Evolutionary conservation across 148 eudicot species (phyloP).

Genomic region (Mesembryanthemum crystallinum): DNA sequence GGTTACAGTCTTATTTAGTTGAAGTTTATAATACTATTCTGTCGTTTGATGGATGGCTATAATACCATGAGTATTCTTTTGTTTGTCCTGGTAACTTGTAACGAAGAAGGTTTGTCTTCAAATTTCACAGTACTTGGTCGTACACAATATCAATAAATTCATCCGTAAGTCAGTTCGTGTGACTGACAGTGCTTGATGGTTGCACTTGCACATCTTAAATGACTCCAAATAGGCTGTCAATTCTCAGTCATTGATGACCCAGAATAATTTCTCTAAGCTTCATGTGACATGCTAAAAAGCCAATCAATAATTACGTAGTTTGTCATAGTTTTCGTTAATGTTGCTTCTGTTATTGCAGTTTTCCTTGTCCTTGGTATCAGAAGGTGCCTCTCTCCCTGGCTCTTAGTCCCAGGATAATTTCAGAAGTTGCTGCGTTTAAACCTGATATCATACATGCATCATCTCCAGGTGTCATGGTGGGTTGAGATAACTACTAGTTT

Average conservation of each 20-base stretch:
- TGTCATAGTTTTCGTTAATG: constrained; percentile 1
- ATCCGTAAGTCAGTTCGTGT: neutral
- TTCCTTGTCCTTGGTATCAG: constrained; percentile 86
- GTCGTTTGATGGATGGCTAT: neutral
- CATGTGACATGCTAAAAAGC: neutral
- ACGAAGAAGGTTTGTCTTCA: neutral
- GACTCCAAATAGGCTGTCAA: neutral
- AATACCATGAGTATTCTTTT: neutral
- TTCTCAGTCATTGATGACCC: neutral
- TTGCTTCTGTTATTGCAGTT: constrained; percentile 43
- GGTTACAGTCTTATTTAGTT: constrained; percentile 2
- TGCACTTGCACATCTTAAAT: no score
- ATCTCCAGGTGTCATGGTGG: constrained; percentile 92
- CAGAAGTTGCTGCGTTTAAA: constrained; percentile 80
- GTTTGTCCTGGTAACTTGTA: neutral
- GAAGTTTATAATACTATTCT: neutral
- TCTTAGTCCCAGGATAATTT: constrained; percentile 92
- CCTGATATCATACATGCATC: constrained; percentile 96
- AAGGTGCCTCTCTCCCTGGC: constrained; percentile 95
- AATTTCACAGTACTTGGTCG: neutral
- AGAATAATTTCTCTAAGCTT: neutral
- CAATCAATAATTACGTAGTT: neutral
- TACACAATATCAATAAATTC: neutral
- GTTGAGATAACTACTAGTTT: constrained; percentile 6
- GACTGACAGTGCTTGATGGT: no score